Conservation (phyloP, 371 early-diverging fungal genomes). For the Mucor lusitanicus region DNA sequence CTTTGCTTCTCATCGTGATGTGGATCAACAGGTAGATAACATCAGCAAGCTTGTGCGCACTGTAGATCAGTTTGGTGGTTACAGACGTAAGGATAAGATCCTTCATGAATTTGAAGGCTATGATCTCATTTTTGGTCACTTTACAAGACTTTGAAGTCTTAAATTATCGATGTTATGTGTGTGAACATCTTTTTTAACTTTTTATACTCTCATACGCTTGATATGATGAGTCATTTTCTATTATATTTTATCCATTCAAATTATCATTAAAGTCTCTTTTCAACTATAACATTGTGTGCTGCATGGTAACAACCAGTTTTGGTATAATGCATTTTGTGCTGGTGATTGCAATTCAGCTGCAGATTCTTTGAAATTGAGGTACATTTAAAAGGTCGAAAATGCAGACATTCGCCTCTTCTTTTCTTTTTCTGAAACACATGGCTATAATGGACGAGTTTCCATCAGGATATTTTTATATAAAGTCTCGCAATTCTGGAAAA, state of each 20-base stretch:
- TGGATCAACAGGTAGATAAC: conserved; percentile 43
- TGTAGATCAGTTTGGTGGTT: conserved; percentile 58
- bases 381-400: background rate
- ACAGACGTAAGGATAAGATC: conserved; percentile 69
- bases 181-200: background rate
- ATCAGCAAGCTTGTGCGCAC: conserved; percentile 49
- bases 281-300: too few relatives aligned
- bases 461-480: conserved; percentile 52
- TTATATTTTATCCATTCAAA: background rate
- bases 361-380: background rate
- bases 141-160: conserved; percentile 32
- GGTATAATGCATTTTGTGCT: background rate
- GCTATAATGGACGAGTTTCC: conserved; percentile 42
- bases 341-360: background rate
- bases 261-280: too few relatives aligned
- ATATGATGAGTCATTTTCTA: background rate
- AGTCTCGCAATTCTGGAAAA: conserved; percentile 42
- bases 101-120: conserved; percentile 83
- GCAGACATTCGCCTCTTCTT: background rate
- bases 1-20: conserved; percentile 64
- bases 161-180: background rate
- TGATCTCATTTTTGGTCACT: conserved; percentile 76
- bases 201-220: background rate
- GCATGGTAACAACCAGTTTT: background rate
- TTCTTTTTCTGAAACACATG: background rate